Evolutionary conservation across 495 filamentous ascomycete species (phyloP).

Genomic region (Monascus purpureus): DNA sequence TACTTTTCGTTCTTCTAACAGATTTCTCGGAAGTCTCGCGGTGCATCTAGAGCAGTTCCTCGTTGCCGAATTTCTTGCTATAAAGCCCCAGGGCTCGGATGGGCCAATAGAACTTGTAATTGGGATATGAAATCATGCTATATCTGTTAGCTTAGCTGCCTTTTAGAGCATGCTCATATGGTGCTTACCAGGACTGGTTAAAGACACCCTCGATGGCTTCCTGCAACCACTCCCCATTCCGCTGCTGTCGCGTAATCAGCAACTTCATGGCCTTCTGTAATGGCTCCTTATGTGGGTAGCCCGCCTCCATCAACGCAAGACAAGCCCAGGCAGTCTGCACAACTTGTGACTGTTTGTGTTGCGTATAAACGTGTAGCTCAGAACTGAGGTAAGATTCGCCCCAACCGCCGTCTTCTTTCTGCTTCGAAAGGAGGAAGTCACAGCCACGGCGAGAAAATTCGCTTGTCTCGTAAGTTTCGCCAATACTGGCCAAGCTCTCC

Average conservation of each 20-base stretch:
- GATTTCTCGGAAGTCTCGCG: no score
- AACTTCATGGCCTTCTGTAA: constrained; percentile 64
- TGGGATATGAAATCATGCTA: constrained; percentile 97
- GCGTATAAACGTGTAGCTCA: constrained; percentile 43
- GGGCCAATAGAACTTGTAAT: constrained; percentile 96
- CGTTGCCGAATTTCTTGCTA: constrained; percentile 58
- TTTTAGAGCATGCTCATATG: constrained; percentile 37
- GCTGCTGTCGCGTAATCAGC: constrained; percentile 71
- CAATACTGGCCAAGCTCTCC: constrained; percentile 67
- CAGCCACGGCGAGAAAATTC: constrained; percentile 57
- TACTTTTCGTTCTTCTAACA: no score
- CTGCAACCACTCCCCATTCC: constrained; percentile 87
- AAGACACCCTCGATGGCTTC: constrained; percentile 96
- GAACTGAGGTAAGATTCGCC: constrained; percentile 83
- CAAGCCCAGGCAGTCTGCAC: constrained; percentile 88
- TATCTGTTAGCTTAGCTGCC: constrained; percentile 63
- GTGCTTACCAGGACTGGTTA: constrained; percentile 81
- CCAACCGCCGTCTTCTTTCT: constrained; percentile 86
- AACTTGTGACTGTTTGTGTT: constrained; percentile 60
- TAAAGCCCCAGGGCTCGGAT: constrained; percentile 90
- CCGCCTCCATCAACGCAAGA: constrained; percentile 71
- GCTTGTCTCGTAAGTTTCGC: constrained; percentile 68
- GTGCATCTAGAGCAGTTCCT: constrained; percentile 26
- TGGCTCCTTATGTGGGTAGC: constrained; percentile 61
- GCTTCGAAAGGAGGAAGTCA: constrained; percentile 70